phyloP scores from a whole-genome alignment of 2,329 filamentous ascomycete genomes.

The Phaeoacremonium minimum region DNA sequence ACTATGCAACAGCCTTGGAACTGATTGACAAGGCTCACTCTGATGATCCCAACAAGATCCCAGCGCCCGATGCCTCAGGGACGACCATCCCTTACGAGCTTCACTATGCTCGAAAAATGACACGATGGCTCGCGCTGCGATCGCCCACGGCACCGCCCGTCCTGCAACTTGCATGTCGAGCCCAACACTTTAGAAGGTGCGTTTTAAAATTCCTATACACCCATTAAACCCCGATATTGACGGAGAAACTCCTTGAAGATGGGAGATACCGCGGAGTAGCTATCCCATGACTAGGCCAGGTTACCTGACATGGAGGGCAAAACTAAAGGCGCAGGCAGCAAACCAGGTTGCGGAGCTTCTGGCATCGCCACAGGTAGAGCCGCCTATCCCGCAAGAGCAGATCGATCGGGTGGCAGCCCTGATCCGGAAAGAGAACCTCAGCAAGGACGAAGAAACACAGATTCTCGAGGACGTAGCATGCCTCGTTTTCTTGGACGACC shows the following conservation, averaged over 20 bases:
- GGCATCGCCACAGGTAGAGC: conserved; percentile 25
- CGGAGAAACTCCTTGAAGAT: conserved; percentile 37
- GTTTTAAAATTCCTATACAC: conserved; percentile 7
- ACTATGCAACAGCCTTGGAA: conserved; percentile 49
- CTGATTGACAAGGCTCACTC: conserved; percentile 72
- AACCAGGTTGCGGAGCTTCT: conserved; percentile 51
- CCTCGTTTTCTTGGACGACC: conserved; percentile 81
- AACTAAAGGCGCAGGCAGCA: conserved; percentile 64
- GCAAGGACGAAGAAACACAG: conserved; percentile 59
- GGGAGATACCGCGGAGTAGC: conserved; percentile 71
- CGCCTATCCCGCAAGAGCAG: conserved; percentile 40
- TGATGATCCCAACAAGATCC: conserved; percentile 57
- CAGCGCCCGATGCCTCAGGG: conserved; percentile 33
- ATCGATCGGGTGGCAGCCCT: conserved; percentile 62
- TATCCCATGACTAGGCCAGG: conserved; percentile 73
- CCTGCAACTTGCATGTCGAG: conserved; percentile 72
- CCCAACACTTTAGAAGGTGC: conserved; percentile 74
- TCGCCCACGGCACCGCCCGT: conserved; percentile 58
- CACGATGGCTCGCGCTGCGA: conserved; percentile 61
- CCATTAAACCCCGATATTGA: conserved; percentile 2
- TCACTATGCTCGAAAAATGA: conserved; percentile 79
- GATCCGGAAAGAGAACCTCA: conserved; percentile 74
- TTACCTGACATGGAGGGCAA: conserved; percentile 76
- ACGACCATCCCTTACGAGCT: conserved; percentile 66
- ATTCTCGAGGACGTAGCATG: conserved; percentile 82